Conservation (phyloP, 345 rosid species). For the Gossypium ekmanianum region DNA sequence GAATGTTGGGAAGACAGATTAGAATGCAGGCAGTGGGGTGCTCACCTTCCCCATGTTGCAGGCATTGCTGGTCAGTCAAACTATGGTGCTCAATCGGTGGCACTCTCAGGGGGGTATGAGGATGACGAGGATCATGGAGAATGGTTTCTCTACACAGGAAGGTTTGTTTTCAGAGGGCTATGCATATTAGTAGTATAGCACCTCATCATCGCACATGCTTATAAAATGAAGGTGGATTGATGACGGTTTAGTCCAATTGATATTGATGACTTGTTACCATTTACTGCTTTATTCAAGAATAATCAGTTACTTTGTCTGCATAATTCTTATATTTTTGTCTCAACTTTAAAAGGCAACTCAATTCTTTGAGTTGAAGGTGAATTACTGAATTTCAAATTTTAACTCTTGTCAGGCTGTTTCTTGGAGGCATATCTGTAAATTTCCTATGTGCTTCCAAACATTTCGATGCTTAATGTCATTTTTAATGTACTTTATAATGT, state of each 20-base stretch:
- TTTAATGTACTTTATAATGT: background rate
- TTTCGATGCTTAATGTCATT: background rate
- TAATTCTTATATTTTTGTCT: background rate
- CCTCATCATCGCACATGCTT: background rate
- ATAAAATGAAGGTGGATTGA: background rate
- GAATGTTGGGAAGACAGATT: conserved; percentile 54
- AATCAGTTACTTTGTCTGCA: background rate
- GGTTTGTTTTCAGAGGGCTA: conserved; percentile 31
- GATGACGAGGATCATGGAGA: conserved; percentile 85
- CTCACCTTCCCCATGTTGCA: conserved; percentile 54
- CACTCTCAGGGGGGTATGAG: conserved; percentile 59
- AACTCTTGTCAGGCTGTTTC: background rate
- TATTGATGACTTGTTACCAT: background rate
- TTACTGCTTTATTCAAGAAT: background rate
- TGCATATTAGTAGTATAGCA: background rate
- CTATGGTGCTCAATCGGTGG: conserved; percentile 65
- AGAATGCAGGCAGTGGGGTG: conserved; percentile 70
- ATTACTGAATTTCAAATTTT: background rate
- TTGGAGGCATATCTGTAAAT: background rate
- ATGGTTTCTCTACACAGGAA: conserved; percentile 78
- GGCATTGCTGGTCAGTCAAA: conserved; percentile 60
- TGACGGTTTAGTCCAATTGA: background rate
- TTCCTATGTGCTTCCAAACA: background rate
- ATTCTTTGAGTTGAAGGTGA: background rate
- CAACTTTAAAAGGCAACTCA: background rate